Conservation (phyloP, 2,329 filamentous ascomycete species). For the Helotiales sp. region DNA sequence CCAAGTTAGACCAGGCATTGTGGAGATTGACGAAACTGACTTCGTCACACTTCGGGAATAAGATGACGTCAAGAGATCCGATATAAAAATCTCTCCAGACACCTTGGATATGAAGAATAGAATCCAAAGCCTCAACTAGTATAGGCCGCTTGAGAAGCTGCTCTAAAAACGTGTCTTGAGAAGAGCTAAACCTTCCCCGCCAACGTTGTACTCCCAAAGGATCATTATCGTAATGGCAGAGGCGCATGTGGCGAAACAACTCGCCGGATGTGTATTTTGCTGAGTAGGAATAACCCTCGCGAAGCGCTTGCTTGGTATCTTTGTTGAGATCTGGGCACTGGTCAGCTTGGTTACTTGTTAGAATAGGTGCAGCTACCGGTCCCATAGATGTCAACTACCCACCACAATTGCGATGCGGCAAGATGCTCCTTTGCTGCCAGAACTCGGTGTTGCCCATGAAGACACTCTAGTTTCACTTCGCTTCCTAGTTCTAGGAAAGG, state of each 20-base stretch:
- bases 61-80: slow-evolving; percentile 18
- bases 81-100: slow-evolving; percentile 20
- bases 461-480: slow-evolving; percentile 9
- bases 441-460: slow-evolving; percentile 23
- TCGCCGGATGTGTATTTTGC: slow-evolving; percentile 19
- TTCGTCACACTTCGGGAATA: slow-evolving; percentile 17
- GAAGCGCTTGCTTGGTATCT: slow-evolving; percentile 17
- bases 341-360: slow-evolving; percentile 13
- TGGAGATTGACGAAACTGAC: slow-evolving; percentile 4
- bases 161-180: slow-evolving; percentile 13
- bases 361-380: slow-evolving; percentile 9
- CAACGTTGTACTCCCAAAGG: slow-evolving; percentile 11
- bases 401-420: slow-evolving; percentile 11
- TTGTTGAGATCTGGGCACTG: slow-evolving; percentile 15
- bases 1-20: slow-evolving; percentile 8
- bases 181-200: slow-evolving; percentile 14
- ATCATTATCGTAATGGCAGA: slow-evolving; percentile 21
- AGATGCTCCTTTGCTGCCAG: slow-evolving; percentile 19
- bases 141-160: slow-evolving; percentile 17
- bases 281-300: slow-evolving; percentile 23
- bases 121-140: slow-evolving; percentile 21
- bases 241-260: slow-evolving; percentile 24
- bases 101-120: slow-evolving; percentile 20
- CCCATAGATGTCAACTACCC: slow-evolving; percentile 20
- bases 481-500: slow-evolving; percentile 16